Evolutionary conservation across 1,284 basidiomycete genomes (phyloP).

Genomic region (Ustanciosporium gigantosporum): DNA sequence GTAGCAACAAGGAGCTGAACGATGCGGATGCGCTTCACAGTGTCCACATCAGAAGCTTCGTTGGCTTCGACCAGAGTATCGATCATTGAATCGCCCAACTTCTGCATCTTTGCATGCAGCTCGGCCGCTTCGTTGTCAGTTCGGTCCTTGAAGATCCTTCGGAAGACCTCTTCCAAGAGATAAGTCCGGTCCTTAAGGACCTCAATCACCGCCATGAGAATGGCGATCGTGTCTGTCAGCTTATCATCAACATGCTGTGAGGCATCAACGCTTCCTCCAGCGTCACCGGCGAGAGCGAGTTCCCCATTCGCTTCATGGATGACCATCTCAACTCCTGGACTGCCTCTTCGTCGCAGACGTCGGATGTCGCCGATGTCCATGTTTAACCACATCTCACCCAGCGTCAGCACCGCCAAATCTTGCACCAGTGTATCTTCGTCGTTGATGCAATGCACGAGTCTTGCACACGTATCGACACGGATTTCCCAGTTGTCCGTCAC

Average conservation of each 20-base stretch:
- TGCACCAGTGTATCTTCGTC: constrained; percentile 89
- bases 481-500: constrained; percentile 68
- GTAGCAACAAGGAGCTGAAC: constrained; percentile 79
- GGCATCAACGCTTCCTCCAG: background rate
- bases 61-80: constrained; percentile 83
- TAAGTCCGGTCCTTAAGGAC: constrained; percentile 80
- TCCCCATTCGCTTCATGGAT: background rate
- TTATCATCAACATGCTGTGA: constrained; percentile 2
- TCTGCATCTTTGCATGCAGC: constrained; percentile 71
- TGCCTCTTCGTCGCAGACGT: constrained; percentile 2
- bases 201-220: constrained; percentile 82
- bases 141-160: constrained; percentile 63
- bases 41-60: constrained; percentile 65
- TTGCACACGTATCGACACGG: constrained; percentile 78
- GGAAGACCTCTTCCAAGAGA: constrained; percentile 80
- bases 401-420: constrained; percentile 82
- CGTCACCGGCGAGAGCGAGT: background rate
- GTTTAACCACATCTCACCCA: constrained; percentile 86
- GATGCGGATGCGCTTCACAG: constrained; percentile 68
- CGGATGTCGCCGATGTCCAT: constrained; percentile 23
- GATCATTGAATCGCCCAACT: constrained; percentile 81
- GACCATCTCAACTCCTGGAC: background rate
- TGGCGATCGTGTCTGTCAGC: constrained; percentile 66
- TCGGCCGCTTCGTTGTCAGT: constrained; percentile 46
- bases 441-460: constrained; percentile 78